Percentiles rank a stretch among this genome's conserved stretches.
Conservation (phyloP, 257 asterid species). For the Linderniella brevidens region DNA sequence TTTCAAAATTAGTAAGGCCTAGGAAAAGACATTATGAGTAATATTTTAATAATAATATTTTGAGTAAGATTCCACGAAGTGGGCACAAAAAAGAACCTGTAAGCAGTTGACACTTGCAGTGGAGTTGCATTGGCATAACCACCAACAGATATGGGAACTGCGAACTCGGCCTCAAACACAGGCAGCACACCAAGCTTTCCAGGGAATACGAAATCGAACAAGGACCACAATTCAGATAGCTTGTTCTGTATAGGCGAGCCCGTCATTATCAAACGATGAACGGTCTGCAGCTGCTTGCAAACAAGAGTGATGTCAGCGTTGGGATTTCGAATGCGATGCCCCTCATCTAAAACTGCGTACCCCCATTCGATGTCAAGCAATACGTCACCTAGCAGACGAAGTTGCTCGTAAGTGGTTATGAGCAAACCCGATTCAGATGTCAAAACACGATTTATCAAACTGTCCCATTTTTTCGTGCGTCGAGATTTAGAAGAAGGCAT, state of each 20-base stretch:
- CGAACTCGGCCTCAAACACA: constrained; percentile 95
- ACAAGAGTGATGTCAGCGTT: constrained; percentile 90
- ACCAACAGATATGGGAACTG: constrained; percentile 95
- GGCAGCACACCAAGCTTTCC: constrained; percentile 96
- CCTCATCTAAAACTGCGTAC: constrained; percentile 89
- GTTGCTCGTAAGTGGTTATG: constrained; percentile 92
- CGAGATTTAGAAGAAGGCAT: constrained; percentile 20
- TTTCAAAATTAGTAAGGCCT: too few species aligned
- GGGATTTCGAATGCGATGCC: constrained; percentile 95
- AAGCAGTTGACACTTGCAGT: constrained; percentile 95
- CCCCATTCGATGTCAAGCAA: constrained; percentile 93
- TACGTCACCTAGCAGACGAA: constrained; percentile 60
- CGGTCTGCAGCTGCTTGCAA: constrained; percentile 95
- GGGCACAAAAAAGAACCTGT: constrained; percentile 31
- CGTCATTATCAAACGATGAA: constrained; percentile 92
- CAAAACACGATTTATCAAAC: constrained; percentile 61
- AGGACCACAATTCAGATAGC: constrained; percentile 90
- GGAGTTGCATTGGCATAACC: constrained; percentile 97
- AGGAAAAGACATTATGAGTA: too few species aligned
- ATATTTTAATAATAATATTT: too few species aligned
- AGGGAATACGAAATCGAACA: constrained; percentile 95
- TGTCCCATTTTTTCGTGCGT: constrained; percentile 50
- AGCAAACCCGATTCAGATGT: constrained; percentile 74
- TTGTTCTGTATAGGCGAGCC: constrained; percentile 98
- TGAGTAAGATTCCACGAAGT: too few species aligned